Percentiles rank a stretch among this genome's conserved stretches.
Evolutionary conservation across 179 eudicot species (phyloP).

Genomic region (Spergularia azorica): DNA sequence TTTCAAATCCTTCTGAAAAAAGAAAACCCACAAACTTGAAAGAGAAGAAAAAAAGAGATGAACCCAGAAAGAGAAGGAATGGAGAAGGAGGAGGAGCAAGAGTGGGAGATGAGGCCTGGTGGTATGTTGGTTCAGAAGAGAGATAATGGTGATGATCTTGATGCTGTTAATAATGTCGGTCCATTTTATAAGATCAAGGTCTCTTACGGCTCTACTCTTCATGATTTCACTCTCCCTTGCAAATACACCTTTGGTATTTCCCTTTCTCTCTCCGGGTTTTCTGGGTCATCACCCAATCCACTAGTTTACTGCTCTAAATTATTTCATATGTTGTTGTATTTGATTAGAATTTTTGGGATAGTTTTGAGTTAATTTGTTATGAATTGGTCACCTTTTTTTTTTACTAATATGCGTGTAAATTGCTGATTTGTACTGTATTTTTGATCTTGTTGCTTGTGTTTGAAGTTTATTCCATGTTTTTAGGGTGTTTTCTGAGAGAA

Average conservation of each 20-base stretch:
- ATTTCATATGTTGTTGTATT: background rate
- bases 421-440: background rate
- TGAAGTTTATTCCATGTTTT: background rate
- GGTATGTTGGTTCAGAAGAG: slow-evolving; percentile 59
- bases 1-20: background rate
- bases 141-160: slow-evolving; percentile 23
- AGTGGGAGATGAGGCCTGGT: slow-evolving; percentile 52
- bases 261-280: background rate
- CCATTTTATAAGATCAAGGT: slow-evolving; percentile 45
- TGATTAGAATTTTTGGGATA: too few species aligned
- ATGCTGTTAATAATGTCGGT: slow-evolving; percentile 25
- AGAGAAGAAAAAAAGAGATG: slow-evolving; percentile 11
- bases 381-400: background rate
- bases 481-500: slow-evolving; percentile 14
- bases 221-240: slow-evolving; percentile 42
- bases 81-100: slow-evolving; percentile 26
- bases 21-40: slow-evolving; percentile 8
- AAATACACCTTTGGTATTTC: slow-evolving; percentile 54
- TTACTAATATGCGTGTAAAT: background rate
- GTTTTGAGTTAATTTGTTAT: background rate
- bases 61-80: slow-evolving; percentile 14
- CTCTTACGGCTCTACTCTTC: slow-evolving; percentile 43
- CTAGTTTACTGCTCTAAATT: background rate
- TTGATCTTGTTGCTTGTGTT: background rate
- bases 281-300: background rate